A percentile compares a stretch with the other conserved stretches of the same genome.
Evolutionary conservation across 1,284 basidiomycete genomes (phyloP).

Genomic region (Cronartium quercuum): DNA sequence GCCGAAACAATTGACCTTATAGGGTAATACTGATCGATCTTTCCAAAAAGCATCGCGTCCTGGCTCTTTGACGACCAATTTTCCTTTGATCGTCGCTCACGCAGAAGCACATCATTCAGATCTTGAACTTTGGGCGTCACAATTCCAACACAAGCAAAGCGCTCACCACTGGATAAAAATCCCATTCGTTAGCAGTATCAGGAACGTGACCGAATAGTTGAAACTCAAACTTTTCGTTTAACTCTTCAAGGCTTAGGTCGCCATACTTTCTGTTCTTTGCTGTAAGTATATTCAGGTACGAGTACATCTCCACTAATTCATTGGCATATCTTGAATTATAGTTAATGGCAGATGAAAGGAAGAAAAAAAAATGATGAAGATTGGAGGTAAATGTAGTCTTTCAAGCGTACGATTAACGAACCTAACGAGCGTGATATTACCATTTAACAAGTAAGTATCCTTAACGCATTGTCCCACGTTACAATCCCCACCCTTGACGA

Average conservation of each 20-base stretch:
- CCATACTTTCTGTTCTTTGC: background rate
- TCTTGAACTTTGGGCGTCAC: too few relatives aligned
- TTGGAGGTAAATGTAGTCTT: background rate
- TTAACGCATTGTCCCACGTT: background rate
- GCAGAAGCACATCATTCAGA: too few relatives aligned
- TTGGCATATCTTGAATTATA: background rate
- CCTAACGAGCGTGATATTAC: background rate
- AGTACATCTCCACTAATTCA: background rate
- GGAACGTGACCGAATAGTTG: background rate
- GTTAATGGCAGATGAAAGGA: background rate
- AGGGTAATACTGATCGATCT: background rate
- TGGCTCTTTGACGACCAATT: background rate
- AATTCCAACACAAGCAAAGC: too few relatives aligned
- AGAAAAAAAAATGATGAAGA: background rate
- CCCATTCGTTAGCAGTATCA: background rate
- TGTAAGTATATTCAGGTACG: background rate
- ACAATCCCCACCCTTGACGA: background rate
- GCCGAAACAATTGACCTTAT: too few relatives aligned
- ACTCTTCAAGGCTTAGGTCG: background rate
- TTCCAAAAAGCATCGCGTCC: background rate
- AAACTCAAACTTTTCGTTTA: background rate
- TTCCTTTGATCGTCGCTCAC: too few relatives aligned
- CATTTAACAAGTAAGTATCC: background rate
- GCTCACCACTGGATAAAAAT: background rate
- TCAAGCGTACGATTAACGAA: background rate